These are phyloP conservation scores for Wickerhamomyces chaumierensis DNA, from an alignment of 805 yeast species.

Conservation along the genomic window DNA sequence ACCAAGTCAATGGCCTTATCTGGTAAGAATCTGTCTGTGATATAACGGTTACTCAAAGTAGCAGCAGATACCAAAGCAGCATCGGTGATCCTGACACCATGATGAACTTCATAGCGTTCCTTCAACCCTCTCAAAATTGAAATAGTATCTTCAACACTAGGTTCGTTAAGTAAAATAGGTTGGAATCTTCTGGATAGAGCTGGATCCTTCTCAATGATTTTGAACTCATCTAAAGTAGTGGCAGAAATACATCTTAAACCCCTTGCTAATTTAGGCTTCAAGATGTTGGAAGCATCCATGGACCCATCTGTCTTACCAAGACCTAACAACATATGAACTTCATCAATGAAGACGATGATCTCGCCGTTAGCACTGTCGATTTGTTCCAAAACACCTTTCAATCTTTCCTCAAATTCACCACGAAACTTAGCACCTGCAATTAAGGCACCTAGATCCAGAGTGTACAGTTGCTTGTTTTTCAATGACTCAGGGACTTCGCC, in stretches of 20 bases:
- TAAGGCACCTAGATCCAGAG: slow-evolving; percentile 79
- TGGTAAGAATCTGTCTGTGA: slow-evolving; percentile 84
- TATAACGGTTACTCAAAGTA: slow-evolving; percentile 76
- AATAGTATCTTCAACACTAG: slow-evolving; percentile 82
- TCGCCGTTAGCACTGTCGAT: slow-evolving; percentile 69
- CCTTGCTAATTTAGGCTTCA: slow-evolving; percentile 89
- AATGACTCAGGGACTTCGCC: slow-evolving; percentile 93
- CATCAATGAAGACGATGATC: slow-evolving; percentile 80
- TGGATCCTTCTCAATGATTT: slow-evolving; percentile 91
- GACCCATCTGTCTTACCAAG: slow-evolving; percentile 91
- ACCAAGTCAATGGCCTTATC: slow-evolving; percentile 95
- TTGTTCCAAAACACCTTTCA: slow-evolving; percentile 72
- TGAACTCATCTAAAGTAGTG: slow-evolving; percentile 89
- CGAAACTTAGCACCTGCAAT: slow-evolving; percentile 93
- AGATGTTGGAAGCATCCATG: slow-evolving; percentile 86
- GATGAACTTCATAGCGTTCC: slow-evolving; percentile 93
- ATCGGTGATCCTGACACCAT: slow-evolving; percentile 91
- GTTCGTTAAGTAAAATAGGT: slow-evolving; percentile 78
- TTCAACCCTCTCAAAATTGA: slow-evolving; percentile 88
- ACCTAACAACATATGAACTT: slow-evolving; percentile 80
- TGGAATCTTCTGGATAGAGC: slow-evolving; percentile 93
- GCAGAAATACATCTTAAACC: slow-evolving; percentile 96
- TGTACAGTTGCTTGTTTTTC: slow-evolving; percentile 73
- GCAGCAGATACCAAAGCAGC: slow-evolving; percentile 93
- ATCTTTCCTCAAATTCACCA: slow-evolving; percentile 91